These are phyloP conservation scores for Xerocomellus dryophilus DNA, from an alignment of 768 basidiomycete species.

Conservation along the genomic window DNA sequence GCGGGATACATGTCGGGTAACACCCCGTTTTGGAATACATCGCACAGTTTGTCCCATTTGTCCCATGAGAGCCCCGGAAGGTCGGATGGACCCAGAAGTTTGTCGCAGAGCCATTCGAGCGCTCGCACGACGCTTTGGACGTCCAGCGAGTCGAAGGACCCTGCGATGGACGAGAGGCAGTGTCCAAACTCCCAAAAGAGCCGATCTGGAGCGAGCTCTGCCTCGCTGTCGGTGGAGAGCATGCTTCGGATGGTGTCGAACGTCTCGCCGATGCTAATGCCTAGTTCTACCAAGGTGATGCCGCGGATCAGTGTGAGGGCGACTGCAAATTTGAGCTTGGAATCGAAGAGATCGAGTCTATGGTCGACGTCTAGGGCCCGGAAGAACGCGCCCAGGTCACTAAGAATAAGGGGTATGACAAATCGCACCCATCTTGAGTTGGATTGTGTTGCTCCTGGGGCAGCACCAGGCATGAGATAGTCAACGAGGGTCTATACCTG, in stretches of 20 bases:
- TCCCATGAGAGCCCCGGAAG: constrained; percentile 49
- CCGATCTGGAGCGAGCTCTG: constrained; percentile 25
- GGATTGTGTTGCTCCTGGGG: constrained; percentile 26
- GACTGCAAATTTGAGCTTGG: constrained; percentile 36
- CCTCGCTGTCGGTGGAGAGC: constrained; percentile 25
- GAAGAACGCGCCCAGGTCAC: constrained; percentile 55
- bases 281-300: constrained; percentile 22
- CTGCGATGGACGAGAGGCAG: constrained; percentile 31
- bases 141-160: constrained; percentile 30
- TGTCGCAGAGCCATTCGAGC: constrained; percentile 53
- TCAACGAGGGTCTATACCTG: constrained; percentile 59
- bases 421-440: constrained; percentile 47
- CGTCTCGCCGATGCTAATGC: constrained; percentile 19
- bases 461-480: constrained; percentile 46
- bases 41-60: constrained; percentile 46
- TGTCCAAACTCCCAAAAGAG: constrained; percentile 38
- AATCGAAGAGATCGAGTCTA: constrained; percentile 49
- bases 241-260: constrained; percentile 29
- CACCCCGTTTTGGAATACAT: constrained; percentile 31
- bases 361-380: constrained; percentile 53
- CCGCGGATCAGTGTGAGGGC: constrained; percentile 33
- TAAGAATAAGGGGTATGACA: constrained; percentile 41
- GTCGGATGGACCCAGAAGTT: constrained; percentile 44
- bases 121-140: constrained; percentile 41
- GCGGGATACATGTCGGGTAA: constrained; percentile 28